Evolutionary conservation across 2,329 filamentous ascomycete species (phyloP).

Genomic region (Colletotrichum magnum): DNA sequence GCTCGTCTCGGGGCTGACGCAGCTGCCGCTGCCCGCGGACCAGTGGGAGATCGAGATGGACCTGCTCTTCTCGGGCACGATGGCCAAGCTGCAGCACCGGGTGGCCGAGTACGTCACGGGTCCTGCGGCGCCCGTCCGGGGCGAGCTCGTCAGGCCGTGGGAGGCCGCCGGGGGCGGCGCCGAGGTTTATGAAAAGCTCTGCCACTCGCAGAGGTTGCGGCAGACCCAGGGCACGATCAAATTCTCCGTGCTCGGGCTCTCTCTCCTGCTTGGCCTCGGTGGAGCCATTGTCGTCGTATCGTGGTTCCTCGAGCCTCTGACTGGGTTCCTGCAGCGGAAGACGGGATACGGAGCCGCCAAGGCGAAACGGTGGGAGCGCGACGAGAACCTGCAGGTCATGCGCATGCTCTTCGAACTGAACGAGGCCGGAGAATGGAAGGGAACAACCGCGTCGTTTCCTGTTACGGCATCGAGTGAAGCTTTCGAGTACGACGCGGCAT

Average conservation of each 20-base stretch:
- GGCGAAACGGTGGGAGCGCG: conserved; percentile 25
- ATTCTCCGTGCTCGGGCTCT: conserved; percentile 25
- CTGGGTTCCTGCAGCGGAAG: neutral
- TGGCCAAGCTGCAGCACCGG: conserved; percentile 9
- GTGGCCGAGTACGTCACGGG: conserved; percentile 3
- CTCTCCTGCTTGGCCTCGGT: neutral
- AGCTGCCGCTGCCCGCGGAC: conserved; percentile 9
- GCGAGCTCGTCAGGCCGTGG: neutral
- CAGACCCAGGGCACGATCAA: conserved; percentile 23
- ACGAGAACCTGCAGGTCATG: conserved; percentile 30
- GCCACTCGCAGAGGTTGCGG: conserved; percentile 11
- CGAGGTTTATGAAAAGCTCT: neutral
- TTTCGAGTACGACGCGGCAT: conserved; percentile 23
- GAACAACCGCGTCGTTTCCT: neutral
- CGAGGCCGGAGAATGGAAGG: conserved; percentile 16
- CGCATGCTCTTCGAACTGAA: conserved; percentile 24
- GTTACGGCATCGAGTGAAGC: neutral
- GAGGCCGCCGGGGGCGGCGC: neutral
- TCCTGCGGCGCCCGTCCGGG: neutral
- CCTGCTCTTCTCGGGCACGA: conserved; percentile 3
- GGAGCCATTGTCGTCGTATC: neutral
- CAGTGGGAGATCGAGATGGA: conserved; percentile 32
- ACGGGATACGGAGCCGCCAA: conserved; percentile 1
- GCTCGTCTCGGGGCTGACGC: conserved; percentile 9
- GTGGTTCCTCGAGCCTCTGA: neutral